These are phyloP conservation scores for Citrullus colocynthis DNA, from an alignment of 306 rosid species.

Conservation along the genomic window DNA sequence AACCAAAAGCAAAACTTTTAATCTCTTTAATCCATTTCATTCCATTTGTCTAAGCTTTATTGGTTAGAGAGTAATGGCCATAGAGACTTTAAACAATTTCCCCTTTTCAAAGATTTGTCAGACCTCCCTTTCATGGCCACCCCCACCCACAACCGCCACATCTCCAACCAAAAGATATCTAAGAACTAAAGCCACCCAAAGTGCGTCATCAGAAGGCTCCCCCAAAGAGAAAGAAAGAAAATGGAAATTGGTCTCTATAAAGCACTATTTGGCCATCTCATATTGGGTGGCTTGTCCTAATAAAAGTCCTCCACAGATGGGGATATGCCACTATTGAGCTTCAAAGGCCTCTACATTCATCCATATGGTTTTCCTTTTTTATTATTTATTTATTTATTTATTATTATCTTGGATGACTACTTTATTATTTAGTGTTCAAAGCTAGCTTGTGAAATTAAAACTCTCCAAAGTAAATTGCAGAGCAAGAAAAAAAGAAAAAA, in stretches of 20 bases:
- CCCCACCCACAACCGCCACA: background rate
- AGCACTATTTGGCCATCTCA: background rate
- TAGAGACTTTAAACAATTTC: background rate
- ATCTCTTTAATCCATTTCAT: background rate
- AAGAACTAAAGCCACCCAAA: conserved; percentile 1
- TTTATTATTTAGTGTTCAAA: background rate
- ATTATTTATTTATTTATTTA: background rate
- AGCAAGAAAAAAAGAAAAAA: too few relatives aligned
- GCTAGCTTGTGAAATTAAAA: background rate
- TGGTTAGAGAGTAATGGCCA: background rate
- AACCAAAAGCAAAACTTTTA: background rate
- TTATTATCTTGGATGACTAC: background rate
- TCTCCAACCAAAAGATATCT: background rate
- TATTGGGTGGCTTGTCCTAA: background rate
- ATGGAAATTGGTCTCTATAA: background rate
- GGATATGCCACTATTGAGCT: too few relatives aligned
- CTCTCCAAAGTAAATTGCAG: background rate
- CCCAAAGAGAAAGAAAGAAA: background rate
- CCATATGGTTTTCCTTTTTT: background rate
- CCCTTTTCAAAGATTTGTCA: background rate
- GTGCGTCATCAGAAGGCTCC: background rate
- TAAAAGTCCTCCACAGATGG: background rate
- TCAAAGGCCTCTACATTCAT: background rate
- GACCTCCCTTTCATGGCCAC: background rate
- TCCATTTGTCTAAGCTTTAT: background rate